Evolutionary conservation across 2,329 filamentous ascomycete genomes (phyloP).

Genomic region (Bimuria novae-zelandiae): DNA sequence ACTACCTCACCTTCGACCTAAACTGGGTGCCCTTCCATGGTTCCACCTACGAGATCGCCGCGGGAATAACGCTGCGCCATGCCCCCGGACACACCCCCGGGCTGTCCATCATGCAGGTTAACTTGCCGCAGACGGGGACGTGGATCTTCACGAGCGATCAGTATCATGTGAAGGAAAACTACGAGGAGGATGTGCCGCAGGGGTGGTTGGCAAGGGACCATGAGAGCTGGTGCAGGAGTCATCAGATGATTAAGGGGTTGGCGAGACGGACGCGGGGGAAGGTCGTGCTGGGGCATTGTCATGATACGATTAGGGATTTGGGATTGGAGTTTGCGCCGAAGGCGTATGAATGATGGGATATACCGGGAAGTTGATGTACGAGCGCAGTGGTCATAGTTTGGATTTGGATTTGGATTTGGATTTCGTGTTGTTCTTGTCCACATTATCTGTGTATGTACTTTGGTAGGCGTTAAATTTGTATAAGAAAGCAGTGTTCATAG

Average conservation of each 20-base stretch:
- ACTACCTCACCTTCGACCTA: constrained; percentile 44
- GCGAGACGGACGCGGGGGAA: constrained; percentile 31
- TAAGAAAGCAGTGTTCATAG: background rate
- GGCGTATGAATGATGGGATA: constrained; percentile 23
- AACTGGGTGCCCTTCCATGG: constrained; percentile 45
- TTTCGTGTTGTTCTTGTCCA: constrained; percentile 3
- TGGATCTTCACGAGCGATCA: constrained; percentile 47
- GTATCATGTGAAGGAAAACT: constrained; percentile 47
- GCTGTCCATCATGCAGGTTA: constrained; percentile 43
- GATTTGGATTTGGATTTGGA: background rate
- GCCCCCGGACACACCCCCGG: constrained; percentile 45
- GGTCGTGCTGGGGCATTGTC: constrained; percentile 38
- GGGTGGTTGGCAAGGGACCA: constrained; percentile 47
- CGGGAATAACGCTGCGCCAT: constrained; percentile 41
- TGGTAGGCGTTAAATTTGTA: background rate
- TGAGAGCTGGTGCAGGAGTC: constrained; percentile 39
- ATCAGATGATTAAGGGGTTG: constrained; percentile 38
- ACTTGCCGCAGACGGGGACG: constrained; percentile 40
- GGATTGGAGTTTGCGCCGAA: constrained; percentile 31
- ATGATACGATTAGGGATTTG: constrained; percentile 30
- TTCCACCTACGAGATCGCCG: constrained; percentile 38
- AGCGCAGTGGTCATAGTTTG: background rate
- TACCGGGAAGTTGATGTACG: background rate
- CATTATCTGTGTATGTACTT: background rate
- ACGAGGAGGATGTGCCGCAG: constrained; percentile 38